Evolutionary conservation across 2,329 filamentous ascomycete genomes (phyloP), one percentile per base, ranked within the genome.

Genomic region (Hymenoscyphus occultus): DNA sequence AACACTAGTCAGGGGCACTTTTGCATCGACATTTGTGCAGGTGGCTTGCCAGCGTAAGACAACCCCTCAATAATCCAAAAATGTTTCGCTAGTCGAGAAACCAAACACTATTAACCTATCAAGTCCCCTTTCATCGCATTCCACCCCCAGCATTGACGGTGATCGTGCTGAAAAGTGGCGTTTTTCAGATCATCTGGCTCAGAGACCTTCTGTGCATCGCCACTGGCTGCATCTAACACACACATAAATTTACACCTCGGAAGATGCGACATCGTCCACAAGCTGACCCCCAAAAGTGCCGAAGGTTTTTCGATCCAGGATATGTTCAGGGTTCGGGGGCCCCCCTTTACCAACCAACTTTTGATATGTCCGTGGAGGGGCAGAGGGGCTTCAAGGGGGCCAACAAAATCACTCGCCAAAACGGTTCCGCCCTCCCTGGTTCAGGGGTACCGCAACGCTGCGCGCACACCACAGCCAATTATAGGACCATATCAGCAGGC

Each of bases 51-150:
- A 35, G 35, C 35, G 19, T 51, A 54, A 13, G 19, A 28, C 19
- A 54, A 14, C 14, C 28, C 56, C 56, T 39, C 56, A 28, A 6
- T 35, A 57, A 51, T 28, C 9, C 19, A 19, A 22, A 51, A 54
- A 54, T 54, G 56, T 57, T 57, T 57, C 56, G 56, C 56, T 39
- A 57, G 56, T 57, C 48, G 56, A 57, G 56, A 39, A 57, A 39
- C 56, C 28, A 57, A 57, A 57, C 56, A 57, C 28, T n/a, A 28
- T 19, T 12, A 39, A n/a, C 56, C 56, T 35, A 57, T 57, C 56
- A 57, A 57, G 28, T 28, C 32, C 28, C 19, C 35, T 1, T 51
- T 6, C 19, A 51, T 39, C 14, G 14, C 56, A 57, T 32, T 35
- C 31, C 56, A 57, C 1, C 16, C 32, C 13, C 56, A 54, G 48